Conservation (phyloP, 805 yeast species). For the Sugiyamaella chiloensis region DNA sequence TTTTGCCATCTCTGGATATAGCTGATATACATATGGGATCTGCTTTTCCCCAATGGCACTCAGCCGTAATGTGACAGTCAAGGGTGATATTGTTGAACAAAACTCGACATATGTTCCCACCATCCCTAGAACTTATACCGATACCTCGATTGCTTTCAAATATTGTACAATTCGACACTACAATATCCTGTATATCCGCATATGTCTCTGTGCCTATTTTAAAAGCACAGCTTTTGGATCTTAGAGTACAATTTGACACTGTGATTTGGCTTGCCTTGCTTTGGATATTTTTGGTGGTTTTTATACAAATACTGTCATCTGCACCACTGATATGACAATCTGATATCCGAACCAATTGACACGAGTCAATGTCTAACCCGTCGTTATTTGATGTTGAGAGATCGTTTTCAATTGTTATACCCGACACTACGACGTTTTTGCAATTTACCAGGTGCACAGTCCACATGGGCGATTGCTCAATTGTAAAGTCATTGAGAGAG, state of each 20-base stretch:
- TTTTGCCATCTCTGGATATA: constrained; percentile 1
- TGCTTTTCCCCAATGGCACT: constrained; percentile 12
- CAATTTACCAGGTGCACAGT: constrained; percentile 9
- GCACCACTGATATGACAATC: constrained; percentile 6
- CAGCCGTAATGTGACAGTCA: constrained; percentile 1
- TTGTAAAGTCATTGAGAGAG: not conserved
- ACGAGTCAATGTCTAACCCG: constrained; percentile 11
- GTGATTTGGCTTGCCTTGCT: not conserved
- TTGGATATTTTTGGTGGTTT: constrained; percentile 6
- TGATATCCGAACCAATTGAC: not conserved
- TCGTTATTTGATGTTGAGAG: constrained; percentile 7
- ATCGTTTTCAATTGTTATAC: constrained; percentile 2
- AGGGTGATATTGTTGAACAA: not conserved
- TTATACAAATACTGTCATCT: constrained; percentile 9
- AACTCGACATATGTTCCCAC: constrained; percentile 1
- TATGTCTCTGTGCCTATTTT: constrained; percentile 13
- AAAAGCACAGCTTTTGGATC: constrained; percentile 7
- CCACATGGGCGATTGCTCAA: constrained; percentile 11
- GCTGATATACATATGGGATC: constrained; percentile 9
- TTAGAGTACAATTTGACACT: constrained; percentile 3
- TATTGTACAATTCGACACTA: constrained; percentile 1
- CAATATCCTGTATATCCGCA: constrained; percentile 4
- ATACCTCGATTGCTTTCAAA: constrained; percentile 7
- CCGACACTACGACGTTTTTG: not conserved
- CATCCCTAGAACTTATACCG: constrained; percentile 9